These are phyloP conservation scores for Musa schizocarpa DNA, from an alignment of 176 grass and related monocot species.

Conservation along the genomic window DNA sequence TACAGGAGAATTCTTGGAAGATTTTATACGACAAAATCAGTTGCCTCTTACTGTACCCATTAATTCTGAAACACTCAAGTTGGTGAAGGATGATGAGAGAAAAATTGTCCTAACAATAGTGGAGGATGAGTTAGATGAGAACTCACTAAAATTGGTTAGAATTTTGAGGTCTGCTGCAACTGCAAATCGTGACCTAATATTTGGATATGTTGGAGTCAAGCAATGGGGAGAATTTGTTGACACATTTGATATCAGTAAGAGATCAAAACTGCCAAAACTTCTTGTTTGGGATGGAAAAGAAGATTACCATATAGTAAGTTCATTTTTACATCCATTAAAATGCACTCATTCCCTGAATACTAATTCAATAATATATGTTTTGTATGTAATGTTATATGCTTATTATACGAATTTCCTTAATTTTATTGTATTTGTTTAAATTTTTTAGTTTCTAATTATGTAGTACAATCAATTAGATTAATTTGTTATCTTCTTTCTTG, in stretches of 20 bases:
- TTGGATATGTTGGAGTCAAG: conserved; percentile 77
- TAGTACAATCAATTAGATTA: not conserved
- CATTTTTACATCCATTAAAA: not conserved
- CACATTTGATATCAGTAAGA: conserved; percentile 75
- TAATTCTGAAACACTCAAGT: conserved; percentile 77
- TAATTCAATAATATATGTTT: not conserved
- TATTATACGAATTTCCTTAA: not conserved
- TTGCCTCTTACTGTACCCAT: conserved; percentile 84
- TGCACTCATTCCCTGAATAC: not conserved
- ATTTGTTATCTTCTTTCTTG: not conserved
- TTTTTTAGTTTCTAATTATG: not conserved
- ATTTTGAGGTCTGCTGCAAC: conserved; percentile 78
- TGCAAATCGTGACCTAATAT: conserved; percentile 88
- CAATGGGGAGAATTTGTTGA: conserved; percentile 90
- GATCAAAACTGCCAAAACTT: conserved; percentile 66
- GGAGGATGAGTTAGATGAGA: conserved; percentile 67
- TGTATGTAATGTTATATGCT: not conserved
- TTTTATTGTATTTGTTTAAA: not conserved
- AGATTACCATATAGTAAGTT: conserved; percentile 78
- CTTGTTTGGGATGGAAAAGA: conserved; percentile 91
- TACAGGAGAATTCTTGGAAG: conserved; percentile 77
- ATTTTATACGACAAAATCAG: conserved; percentile 74
- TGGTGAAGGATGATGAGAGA: conserved; percentile 68
- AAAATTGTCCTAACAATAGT: conserved; percentile 85
- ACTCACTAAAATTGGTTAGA: conserved; percentile 57